phyloP scores from a whole-genome alignment of 371 early-diverging fungal species.

The Haplosporangium sp. region DNA sequence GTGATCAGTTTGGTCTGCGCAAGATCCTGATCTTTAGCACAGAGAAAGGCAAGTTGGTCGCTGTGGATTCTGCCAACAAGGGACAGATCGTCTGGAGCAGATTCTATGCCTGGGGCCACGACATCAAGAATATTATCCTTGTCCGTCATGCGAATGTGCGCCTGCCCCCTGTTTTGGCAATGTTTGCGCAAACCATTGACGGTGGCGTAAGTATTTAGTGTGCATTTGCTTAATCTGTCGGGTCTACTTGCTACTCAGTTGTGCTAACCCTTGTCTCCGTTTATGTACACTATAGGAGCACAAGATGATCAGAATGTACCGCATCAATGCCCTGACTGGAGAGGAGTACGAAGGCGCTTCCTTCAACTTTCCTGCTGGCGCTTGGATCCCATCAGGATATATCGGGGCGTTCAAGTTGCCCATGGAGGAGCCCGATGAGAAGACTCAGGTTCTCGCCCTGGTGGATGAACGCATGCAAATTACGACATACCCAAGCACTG shows the following conservation, averaged over 20 bases:
- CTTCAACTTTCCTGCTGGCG: slow-evolving; percentile 64
- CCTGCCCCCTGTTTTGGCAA: slow-evolving; percentile 81
- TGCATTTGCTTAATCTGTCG: not conserved
- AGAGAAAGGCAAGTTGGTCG: slow-evolving; percentile 81
- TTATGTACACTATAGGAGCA: slow-evolving; percentile 7
- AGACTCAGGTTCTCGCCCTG: slow-evolving; percentile 69
- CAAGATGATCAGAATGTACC: slow-evolving; percentile 59
- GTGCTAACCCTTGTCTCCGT: no score
- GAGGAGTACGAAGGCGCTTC: slow-evolving; percentile 61
- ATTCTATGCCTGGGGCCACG: slow-evolving; percentile 52
- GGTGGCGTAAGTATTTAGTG: slow-evolving; percentile 39
- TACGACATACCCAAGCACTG: slow-evolving; percentile 70
- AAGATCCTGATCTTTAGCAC: slow-evolving; percentile 86
- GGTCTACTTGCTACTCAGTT: no score
- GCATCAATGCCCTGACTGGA: slow-evolving; percentile 82
- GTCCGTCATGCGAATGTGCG: slow-evolving; percentile 77
- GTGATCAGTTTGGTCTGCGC: slow-evolving; percentile 88
- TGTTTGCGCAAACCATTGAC: slow-evolving; percentile 60
- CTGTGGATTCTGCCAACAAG: slow-evolving; percentile 78
- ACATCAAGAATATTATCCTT: slow-evolving; percentile 65
- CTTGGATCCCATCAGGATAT: slow-evolving; percentile 61
- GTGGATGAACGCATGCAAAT: slow-evolving; percentile 71
- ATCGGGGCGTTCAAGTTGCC: slow-evolving; percentile 70
- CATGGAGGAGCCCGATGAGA: slow-evolving; percentile 75
- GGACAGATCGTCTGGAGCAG: slow-evolving; percentile 85